Conservation (phyloP, 139 green algal genomes). For the Desmodesmus armatus region DNA sequence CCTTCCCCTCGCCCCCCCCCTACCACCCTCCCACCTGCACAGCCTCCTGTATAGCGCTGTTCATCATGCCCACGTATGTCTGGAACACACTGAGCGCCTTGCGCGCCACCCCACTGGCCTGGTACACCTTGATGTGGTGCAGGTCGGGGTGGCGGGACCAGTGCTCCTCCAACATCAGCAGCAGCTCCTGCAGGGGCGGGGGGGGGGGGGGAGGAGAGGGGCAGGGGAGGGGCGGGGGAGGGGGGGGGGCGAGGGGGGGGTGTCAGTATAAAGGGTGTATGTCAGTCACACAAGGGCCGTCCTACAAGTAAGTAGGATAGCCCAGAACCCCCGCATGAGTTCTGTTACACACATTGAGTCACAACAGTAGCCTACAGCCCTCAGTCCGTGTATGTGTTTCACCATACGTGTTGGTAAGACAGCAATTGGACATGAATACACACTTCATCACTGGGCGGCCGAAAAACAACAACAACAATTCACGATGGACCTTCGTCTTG, state of each 20-base stretch:
- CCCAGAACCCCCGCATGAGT: too few relatives aligned
- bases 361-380: too few relatives aligned
- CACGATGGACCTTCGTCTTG: too few relatives aligned
- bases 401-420: constrained; percentile 50
- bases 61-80: constrained; percentile 99
- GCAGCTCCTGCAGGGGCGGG: constrained; percentile 81
- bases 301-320: too few relatives aligned
- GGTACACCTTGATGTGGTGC: constrained; percentile 94
- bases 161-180: constrained; percentile 98
- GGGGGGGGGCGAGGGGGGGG: too few relatives aligned
- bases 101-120: constrained; percentile 76
- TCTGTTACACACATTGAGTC: too few relatives aligned
- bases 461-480: background rate
- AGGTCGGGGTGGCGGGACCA: constrained; percentile 91
- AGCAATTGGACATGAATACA: constrained; percentile 52
- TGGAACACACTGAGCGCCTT: constrained; percentile 88
- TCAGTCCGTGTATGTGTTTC: constrained; percentile 33
- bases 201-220: background rate
- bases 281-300: too few relatives aligned
- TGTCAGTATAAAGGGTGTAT: too few relatives aligned
- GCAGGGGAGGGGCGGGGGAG: too few relatives aligned
- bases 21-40: constrained; percentile 65
- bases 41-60: constrained; percentile 90
- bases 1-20: background rate
- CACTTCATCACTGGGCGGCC: constrained; percentile 21